phyloP scores from a whole-genome alignment of 805 yeast species.

The Allodekkera sacchari region DNA sequence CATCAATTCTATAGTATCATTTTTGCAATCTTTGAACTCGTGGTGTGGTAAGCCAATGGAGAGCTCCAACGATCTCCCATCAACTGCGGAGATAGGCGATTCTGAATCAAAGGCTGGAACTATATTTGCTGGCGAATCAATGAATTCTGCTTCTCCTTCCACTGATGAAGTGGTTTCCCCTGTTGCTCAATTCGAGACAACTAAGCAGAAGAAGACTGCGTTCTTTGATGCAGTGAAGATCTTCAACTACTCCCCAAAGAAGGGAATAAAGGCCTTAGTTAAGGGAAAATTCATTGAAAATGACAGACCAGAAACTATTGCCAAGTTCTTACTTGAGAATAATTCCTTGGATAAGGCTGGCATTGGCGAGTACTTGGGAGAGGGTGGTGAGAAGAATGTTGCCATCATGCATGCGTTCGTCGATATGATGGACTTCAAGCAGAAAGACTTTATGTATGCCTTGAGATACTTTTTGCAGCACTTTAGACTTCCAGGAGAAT shows the following conservation, averaged over 20 bases:
- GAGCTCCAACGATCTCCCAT: not conserved
- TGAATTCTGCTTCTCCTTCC: conserved; percentile 14
- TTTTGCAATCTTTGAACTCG: conserved; percentile 68
- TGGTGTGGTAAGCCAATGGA: conserved; percentile 68
- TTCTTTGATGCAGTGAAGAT: conserved; percentile 67
- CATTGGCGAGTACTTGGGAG: conserved; percentile 90
- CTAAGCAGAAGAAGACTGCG: conserved; percentile 76
- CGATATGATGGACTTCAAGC: conserved; percentile 72
- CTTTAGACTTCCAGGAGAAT: conserved; percentile 95
- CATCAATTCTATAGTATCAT: conserved; percentile 70
- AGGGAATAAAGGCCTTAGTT: conserved; percentile 59
- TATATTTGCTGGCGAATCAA: not conserved
- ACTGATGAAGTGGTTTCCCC: conserved; percentile 24
- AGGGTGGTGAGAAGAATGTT: conserved; percentile 69
- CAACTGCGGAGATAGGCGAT: conserved; percentile 4
- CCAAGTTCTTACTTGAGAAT: conserved; percentile 56
- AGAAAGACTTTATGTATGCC: conserved; percentile 71
- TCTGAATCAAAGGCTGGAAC: conserved; percentile 2
- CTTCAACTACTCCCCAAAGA: conserved; percentile 80
- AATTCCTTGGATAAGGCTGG: conserved; percentile 75
- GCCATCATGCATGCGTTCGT: conserved; percentile 91
- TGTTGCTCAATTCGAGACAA: conserved; percentile 76
- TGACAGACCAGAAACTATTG: conserved; percentile 60
- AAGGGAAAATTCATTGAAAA: conserved; percentile 55
- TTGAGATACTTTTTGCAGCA: conserved; percentile 76